Conservation (phyloP, 352 stramenopile species). For the Pythium pyrilobum region DNA sequence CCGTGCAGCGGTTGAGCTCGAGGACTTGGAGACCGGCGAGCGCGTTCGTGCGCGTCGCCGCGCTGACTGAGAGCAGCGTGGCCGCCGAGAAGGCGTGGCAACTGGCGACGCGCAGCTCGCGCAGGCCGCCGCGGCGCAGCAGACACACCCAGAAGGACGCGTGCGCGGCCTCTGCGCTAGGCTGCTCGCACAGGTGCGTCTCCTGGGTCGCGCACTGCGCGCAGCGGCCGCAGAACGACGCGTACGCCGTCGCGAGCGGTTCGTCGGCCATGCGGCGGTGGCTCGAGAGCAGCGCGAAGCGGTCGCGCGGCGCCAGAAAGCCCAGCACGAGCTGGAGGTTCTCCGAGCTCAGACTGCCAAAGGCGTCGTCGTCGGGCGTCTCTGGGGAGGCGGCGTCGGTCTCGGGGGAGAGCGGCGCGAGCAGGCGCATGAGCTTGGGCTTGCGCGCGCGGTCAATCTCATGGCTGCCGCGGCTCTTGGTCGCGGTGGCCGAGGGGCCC, state of each 20-base stretch:
- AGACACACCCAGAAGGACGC: slow-evolving; percentile 54
- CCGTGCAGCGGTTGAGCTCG: slow-evolving; percentile 51
- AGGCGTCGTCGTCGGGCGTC: background rate
- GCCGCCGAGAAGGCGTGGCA: slow-evolving; percentile 39
- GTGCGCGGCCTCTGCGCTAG: slow-evolving; percentile 21
- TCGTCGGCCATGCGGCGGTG: slow-evolving; percentile 28
- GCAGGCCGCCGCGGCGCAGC: slow-evolving; percentile 34
- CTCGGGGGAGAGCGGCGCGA: background rate
- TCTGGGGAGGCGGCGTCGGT: background rate
- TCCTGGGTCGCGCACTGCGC: slow-evolving; percentile 37
- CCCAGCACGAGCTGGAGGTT: slow-evolving; percentile 51
- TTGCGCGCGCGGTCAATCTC: slow-evolving; percentile 2
- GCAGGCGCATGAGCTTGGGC: slow-evolving; percentile 10
- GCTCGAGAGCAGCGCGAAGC: slow-evolving; percentile 50
- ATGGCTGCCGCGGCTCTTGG: background rate
- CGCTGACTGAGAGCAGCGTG: slow-evolving; percentile 24
- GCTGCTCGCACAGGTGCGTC: slow-evolving; percentile 47
- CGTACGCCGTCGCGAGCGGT: slow-evolving; percentile 32
- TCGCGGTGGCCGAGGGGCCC: background rate
- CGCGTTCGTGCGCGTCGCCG: slow-evolving; percentile 17
- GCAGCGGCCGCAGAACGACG: slow-evolving; percentile 63
- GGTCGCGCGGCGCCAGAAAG: slow-evolving; percentile 50
- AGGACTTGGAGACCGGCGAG: slow-evolving; percentile 44
- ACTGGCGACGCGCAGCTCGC: slow-evolving; percentile 47
- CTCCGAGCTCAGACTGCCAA: slow-evolving; percentile 27